Evolutionary conservation across 768 basidiomycete species (phyloP).

Genomic region (Termitomyces sp.): DNA sequence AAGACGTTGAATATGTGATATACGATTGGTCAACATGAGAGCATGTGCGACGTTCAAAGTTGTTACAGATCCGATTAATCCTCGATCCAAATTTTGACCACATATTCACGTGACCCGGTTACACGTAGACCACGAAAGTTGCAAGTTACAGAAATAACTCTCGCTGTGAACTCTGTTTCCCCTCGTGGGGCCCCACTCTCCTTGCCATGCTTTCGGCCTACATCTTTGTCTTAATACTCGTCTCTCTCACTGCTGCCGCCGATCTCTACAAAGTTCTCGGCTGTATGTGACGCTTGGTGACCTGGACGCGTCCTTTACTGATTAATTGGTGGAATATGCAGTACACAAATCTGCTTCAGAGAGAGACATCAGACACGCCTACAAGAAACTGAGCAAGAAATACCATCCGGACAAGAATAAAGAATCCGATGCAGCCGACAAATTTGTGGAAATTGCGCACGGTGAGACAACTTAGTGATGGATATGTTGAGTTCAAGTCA

Average conservation of each 20-base stretch:
- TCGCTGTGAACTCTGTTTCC: background rate
- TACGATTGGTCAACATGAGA: slow-evolving; percentile 13
- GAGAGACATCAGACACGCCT: slow-evolving; percentile 86
- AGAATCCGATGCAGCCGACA: slow-evolving; percentile 72
- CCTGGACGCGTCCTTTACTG: slow-evolving; percentile 16
- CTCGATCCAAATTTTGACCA: background rate
- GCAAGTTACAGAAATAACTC: slow-evolving; percentile 6
- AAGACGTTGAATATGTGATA: slow-evolving; percentile 10
- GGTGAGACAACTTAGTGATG: slow-evolving; percentile 40
- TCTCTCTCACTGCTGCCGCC: slow-evolving; percentile 41
- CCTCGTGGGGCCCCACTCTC: slow-evolving; percentile 9
- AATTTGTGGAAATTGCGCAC: slow-evolving; percentile 87
- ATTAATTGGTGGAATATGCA: slow-evolving; percentile 14
- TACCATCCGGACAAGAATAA: slow-evolving; percentile 97
- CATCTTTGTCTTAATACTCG: slow-evolving; percentile 31
- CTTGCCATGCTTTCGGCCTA: slow-evolving; percentile 28
- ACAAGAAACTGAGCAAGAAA: slow-evolving; percentile 83
- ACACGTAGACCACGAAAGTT: slow-evolving; percentile 16
- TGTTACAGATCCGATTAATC: background rate
- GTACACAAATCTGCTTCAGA: slow-evolving; percentile 78
- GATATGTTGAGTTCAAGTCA: background rate
- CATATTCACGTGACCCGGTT: slow-evolving; percentile 9
- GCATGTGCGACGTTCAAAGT: background rate
- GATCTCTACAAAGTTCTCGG: slow-evolving; percentile 84
- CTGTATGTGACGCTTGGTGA: slow-evolving; percentile 40